Percentiles rank a stretch among this genome's conserved stretches.
These are phyloP conservation scores for Gautieria morchelliformis DNA, from an alignment of 768 basidiomycete species.

Conservation along the genomic window DNA sequence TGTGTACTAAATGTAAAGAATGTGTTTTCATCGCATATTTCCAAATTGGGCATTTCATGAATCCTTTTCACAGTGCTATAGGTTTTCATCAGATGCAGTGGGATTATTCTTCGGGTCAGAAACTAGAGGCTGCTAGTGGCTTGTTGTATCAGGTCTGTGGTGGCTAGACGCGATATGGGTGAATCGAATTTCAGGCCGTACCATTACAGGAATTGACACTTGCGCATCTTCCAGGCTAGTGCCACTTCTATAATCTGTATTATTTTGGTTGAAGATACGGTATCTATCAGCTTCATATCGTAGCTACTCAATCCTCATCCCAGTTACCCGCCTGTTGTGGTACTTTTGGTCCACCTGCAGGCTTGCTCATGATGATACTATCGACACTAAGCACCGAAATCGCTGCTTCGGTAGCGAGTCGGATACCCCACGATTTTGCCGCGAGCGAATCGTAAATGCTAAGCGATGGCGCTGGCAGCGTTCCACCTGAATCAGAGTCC, in stretches of 20 bases:
- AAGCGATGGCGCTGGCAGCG: slow-evolving; percentile 48
- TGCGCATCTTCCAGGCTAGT: too few relatives aligned
- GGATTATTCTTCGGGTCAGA: not conserved
- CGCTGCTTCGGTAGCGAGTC: slow-evolving; percentile 86
- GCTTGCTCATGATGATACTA: slow-evolving; percentile 95
- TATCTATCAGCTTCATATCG: not conserved
- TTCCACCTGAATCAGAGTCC: slow-evolving; percentile 58
- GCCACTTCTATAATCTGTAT: not conserved
- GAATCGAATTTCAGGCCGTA: too few relatives aligned
- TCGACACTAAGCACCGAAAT: slow-evolving; percentile 89
- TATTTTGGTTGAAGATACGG: slow-evolving; percentile 2
- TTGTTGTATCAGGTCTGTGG: too few relatives aligned
- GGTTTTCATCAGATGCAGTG: too few relatives aligned
- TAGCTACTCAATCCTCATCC: slow-evolving; percentile 50
- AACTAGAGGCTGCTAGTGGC: not conserved
- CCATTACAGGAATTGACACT: too few relatives aligned
- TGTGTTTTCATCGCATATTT: too few relatives aligned
- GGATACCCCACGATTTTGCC: slow-evolving; percentile 84
- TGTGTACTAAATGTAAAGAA: too few relatives aligned
- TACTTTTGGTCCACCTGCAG: slow-evolving; percentile 81
- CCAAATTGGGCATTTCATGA: too few relatives aligned
- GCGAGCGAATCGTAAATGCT: slow-evolving; percentile 82
- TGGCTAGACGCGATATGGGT: too few relatives aligned
- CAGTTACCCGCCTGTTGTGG: slow-evolving; percentile 83
- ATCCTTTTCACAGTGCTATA: too few relatives aligned